Base-by-base conservation (phyloP, 2,329 filamentous ascomycete genomes). In the Fusarium xylarioides region DNA sequence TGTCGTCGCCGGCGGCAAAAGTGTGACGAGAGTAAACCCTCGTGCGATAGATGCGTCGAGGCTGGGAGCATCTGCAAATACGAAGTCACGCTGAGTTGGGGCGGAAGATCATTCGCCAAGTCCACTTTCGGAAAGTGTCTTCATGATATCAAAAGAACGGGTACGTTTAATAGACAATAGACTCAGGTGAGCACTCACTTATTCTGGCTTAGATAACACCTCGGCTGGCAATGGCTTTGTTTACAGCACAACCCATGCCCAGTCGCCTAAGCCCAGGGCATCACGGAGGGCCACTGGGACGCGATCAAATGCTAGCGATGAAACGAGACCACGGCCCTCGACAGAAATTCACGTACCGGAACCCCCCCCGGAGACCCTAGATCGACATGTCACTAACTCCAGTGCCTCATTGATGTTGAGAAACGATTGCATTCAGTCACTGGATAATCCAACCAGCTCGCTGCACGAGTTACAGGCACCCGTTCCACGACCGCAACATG, bases 1-100 rank as follows among this genome's bases (percentile, higher is more conserved):
- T 76, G 74, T 43, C 66, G 65, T 6, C 37, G 46, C 2, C 64
- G 74, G 7, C 69, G 70, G 4, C 71, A 76, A 30, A 76, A 62
- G 40, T 76, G 74, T 47, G 66, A 74, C 9, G 69, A 74, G 46
- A 35, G 63, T 12, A 67, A 70, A 44, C 74, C 74, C 7, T 64
- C 38, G 5, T 76, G 74, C 32, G 50, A 54, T 15, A 63, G 54
- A 55, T 76, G 74, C 11, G 34, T 47, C 12, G 42, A 54, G 3
- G 65, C 71, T 5, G 62, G 47, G 4, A 40, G 44, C 19, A 14
- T 40, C 1, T 76, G 74, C 21, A 58, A 32, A 10, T 76, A 76
- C 37, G 66, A 59, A 28, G 19, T 70, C 18, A 63, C 62, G 26
- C 26, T 73, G 23, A 68, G 56, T 3, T 74, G 70, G 70, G 71